Conservation (phyloP, 352 stramenopile genomes). For the Phytopythium ostracodes region DNA sequence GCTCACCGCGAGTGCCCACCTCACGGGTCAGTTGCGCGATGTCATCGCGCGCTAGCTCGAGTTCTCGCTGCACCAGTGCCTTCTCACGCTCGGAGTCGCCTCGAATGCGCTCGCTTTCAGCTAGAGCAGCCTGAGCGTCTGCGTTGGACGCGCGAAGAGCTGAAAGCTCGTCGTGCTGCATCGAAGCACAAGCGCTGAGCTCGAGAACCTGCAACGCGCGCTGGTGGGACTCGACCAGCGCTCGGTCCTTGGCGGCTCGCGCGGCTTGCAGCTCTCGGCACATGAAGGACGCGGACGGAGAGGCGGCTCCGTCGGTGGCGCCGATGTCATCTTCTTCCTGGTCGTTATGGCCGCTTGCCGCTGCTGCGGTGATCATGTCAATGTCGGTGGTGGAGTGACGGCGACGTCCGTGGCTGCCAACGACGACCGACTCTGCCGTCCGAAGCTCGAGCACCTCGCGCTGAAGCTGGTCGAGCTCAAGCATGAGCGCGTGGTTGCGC, state of each 20-base stretch:
- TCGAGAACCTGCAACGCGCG: constrained; percentile 62
- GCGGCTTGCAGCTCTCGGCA: constrained; percentile 58
- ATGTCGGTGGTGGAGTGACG: constrained; percentile 12
- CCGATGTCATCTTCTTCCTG: neutral
- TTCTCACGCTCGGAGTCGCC: constrained; percentile 47
- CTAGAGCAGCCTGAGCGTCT: constrained; percentile 31
- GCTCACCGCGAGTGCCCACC: constrained; percentile 50
- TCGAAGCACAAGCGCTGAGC: constrained; percentile 68
- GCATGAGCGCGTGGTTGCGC: constrained; percentile 59
- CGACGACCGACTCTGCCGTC: constrained; percentile 15
- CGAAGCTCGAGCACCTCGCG: constrained; percentile 53
- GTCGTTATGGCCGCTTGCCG: neutral
- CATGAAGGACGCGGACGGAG: constrained; percentile 29
- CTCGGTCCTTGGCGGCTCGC: constrained; percentile 50
- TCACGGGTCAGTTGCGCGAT: constrained; percentile 41
- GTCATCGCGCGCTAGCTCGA: constrained; percentile 48
- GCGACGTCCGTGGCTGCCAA: constrained; percentile 4
- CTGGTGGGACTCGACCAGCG: constrained; percentile 47
- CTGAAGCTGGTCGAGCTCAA: constrained; percentile 69
- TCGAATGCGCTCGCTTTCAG: constrained; percentile 32
- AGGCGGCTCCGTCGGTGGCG: constrained; percentile 6
- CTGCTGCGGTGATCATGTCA: neutral
- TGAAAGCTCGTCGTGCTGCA: constrained; percentile 71
- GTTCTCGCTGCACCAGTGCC: constrained; percentile 50
- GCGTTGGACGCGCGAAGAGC: constrained; percentile 34